Conservation (phyloP, 192 early-diverging fungal genomes). For the Gryganskiella cystojenkinii region DNA sequence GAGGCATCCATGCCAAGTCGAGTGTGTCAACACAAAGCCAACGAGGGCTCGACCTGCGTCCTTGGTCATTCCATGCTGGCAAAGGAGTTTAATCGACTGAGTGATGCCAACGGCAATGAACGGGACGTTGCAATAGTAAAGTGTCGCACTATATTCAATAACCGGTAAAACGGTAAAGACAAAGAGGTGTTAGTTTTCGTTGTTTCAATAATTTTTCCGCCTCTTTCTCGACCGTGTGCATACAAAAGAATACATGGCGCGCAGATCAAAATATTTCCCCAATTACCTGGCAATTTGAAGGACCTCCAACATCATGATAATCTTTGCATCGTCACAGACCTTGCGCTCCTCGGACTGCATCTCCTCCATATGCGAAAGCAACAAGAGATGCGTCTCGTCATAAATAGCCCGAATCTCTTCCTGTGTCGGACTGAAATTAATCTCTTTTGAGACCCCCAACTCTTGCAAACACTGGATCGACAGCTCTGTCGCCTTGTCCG, state of each 20-base stretch:
- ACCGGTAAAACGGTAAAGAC: background rate
- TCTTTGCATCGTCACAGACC: slow-evolving; percentile 15
- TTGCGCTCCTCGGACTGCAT: slow-evolving; percentile 17
- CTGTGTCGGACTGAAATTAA: slow-evolving; percentile 23
- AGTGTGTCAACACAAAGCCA: slow-evolving; percentile 35
- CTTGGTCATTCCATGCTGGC: slow-evolving; percentile 41
- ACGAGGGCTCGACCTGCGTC: slow-evolving; percentile 34
- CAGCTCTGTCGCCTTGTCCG: slow-evolving; percentile 21
- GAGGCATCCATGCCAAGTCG: slow-evolving; percentile 44
- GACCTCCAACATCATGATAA: slow-evolving; percentile 38
- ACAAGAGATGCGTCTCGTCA: slow-evolving; percentile 22
- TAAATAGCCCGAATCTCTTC: slow-evolving; percentile 30
- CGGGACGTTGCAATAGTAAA: slow-evolving; percentile 44
- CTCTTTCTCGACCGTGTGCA: background rate
- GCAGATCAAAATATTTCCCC: background rate
- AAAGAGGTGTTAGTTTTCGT: too few relatives aligned
- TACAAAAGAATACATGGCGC: background rate
- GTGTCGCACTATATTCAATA: slow-evolving; percentile 16
- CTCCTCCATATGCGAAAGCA: slow-evolving; percentile 20
- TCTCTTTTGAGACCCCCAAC: slow-evolving; percentile 28
- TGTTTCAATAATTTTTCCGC: too few relatives aligned
- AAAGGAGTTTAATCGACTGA: slow-evolving; percentile 26
- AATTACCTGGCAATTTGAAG: slow-evolving; percentile 33
- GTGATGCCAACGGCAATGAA: slow-evolving; percentile 35
- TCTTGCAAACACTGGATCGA: slow-evolving; percentile 43